Conservation (phyloP, 2,329 filamentous ascomycete species). For the Nemania bipapillata region DNA sequence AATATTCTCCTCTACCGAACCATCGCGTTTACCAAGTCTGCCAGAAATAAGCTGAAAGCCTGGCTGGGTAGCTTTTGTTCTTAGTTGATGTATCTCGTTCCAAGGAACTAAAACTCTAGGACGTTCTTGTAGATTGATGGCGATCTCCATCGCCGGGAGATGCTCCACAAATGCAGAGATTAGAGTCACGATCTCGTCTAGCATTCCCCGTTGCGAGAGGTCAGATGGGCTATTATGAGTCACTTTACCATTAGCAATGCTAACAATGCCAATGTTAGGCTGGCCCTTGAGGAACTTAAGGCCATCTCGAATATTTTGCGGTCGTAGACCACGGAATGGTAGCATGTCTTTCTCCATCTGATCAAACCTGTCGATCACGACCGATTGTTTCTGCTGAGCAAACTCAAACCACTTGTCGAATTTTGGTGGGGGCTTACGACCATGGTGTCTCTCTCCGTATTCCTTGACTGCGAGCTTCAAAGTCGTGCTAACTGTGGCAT, state of each 20-base stretch:
- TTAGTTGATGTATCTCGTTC: constrained; percentile 63
- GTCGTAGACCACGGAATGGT: constrained; percentile 80
- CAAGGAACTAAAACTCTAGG: constrained; percentile 77
- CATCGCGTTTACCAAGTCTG: constrained; percentile 50
- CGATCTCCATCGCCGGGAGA: constrained; percentile 84
- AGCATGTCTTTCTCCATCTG: constrained; percentile 79
- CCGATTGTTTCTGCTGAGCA: constrained; percentile 73
- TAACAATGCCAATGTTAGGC: constrained; percentile 60
- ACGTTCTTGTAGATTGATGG: constrained; percentile 82
- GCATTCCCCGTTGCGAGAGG: constrained; percentile 50
- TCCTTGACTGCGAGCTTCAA: constrained; percentile 60
- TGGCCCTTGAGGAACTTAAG: constrained; percentile 56
- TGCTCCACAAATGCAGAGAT: constrained; percentile 76
- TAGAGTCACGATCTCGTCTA: constrained; percentile 69
- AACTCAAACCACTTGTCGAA: constrained; percentile 89
- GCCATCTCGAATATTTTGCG: constrained; percentile 72
- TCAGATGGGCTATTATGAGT: constrained; percentile 53
- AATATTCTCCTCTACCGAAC: constrained; percentile 11
- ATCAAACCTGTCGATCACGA: constrained; percentile 82
- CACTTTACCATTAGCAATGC: constrained; percentile 73
- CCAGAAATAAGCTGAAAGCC: constrained; percentile 64
- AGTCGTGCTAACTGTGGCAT: constrained; percentile 60
- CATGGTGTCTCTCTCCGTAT: constrained; percentile 66
- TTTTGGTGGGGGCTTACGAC: constrained; percentile 77
- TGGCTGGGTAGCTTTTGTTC: constrained; percentile 47